Percentiles rank a stretch among this genome's conserved stretches.
Evolutionary conservation across 441 rosid species (phyloP).

Genomic region (Brassica hybrid): DNA sequence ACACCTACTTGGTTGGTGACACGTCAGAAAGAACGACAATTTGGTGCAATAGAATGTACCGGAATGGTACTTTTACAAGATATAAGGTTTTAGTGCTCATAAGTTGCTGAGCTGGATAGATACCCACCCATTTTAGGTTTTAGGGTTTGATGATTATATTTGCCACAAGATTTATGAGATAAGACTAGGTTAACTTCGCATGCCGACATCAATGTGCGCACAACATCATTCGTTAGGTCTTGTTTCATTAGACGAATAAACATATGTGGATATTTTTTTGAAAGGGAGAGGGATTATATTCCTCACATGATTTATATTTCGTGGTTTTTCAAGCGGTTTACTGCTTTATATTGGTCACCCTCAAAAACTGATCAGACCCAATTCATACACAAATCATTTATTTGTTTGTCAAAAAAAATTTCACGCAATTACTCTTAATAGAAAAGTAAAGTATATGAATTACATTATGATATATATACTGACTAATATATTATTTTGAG

Average conservation of each 20-base stretch:
- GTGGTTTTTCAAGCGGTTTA: neutral
- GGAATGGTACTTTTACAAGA: conserved; percentile 49
- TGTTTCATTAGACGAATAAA: neutral
- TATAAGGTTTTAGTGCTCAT: conserved; percentile 40
- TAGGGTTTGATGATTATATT: conserved; percentile 36
- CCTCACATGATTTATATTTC: neutral
- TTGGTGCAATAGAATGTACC: conserved; percentile 45
- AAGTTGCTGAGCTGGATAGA: conserved; percentile 31
- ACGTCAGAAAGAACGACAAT: conserved; percentile 56
- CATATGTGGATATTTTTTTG: neutral
- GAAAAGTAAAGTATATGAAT: neutral
- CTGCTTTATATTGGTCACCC: neutral
- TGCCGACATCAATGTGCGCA: conserved; percentile 41
- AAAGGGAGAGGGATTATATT: conserved; percentile 20
- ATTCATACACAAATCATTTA: too few species aligned
- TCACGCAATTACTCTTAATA: neutral
- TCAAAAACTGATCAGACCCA: neutral
- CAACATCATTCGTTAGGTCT: conserved; percentile 11
- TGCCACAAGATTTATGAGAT: conserved; percentile 26
- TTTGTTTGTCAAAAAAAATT: too few species aligned
- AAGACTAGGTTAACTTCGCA: conserved; percentile 27
- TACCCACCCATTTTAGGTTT: conserved; percentile 42
- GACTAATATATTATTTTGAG: neutral
- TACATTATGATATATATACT: neutral
- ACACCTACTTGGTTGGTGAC: conserved; percentile 73